A percentile compares a stretch with the other conserved stretches of the same genome.
Evolutionary conservation across 2,329 filamentous ascomycete genomes (phyloP).

Genomic region (Aschersonia sp.): DNA sequence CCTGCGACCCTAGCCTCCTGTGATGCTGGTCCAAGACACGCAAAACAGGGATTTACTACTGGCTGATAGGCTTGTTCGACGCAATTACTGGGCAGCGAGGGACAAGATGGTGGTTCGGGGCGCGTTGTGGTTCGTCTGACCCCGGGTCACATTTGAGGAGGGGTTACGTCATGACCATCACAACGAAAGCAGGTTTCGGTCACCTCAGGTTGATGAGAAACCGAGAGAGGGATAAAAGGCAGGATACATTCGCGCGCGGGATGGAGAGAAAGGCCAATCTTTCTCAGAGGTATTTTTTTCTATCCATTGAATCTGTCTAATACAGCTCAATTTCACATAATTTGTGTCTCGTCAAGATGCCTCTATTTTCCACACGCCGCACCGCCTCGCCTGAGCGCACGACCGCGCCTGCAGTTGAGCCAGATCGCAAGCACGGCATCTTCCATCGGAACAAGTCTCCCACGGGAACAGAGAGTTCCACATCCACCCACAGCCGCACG

Average conservation of each 20-base stretch:
- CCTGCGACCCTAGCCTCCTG: too few species aligned
- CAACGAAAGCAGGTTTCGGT: not conserved
- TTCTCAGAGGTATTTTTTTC: too few species aligned
- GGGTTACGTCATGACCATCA: not conserved
- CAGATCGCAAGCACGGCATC: conserved; percentile 1
- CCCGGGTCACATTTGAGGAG: not conserved
- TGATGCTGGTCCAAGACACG: too few species aligned
- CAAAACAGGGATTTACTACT: not conserved
- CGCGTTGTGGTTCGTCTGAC: not conserved
- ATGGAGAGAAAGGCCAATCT: too few species aligned
- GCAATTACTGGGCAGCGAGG: not conserved
- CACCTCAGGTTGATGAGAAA: not conserved
- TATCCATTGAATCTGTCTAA: too few species aligned
- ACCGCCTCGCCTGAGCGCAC: conserved; percentile 13
- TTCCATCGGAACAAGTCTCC: conserved; percentile 9
- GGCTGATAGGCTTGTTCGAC: not conserved
- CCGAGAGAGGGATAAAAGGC: not conserved
- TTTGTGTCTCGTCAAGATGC: conserved; percentile 9
- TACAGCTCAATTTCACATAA: not conserved
- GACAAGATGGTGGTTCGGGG: not conserved
- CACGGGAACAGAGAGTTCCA: not conserved
- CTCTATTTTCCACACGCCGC: conserved; percentile 15
- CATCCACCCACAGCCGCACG: conserved; percentile 8
- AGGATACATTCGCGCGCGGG: too few species aligned
- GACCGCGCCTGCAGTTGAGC: conserved; percentile 8